Base-by-base conservation (phyloP, 2,329 filamentous ascomycete species). In the Pestalotiopsis sp. region DNA sequence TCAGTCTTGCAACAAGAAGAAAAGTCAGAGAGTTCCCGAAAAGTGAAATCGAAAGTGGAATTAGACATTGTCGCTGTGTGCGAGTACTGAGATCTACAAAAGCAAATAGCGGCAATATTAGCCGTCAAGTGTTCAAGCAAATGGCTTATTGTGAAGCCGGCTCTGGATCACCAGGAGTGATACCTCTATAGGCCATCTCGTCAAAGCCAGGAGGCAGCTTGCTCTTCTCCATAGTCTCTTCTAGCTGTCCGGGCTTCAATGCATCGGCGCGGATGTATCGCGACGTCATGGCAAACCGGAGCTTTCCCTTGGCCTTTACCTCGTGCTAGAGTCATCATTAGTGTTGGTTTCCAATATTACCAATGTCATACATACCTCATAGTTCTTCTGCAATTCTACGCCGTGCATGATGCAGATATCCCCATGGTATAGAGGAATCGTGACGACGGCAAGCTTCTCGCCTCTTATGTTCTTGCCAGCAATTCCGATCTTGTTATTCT, bases 351-450 rank as follows among this genome's bases (percentile, higher is more conserved):
- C 79, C 66, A 80, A 73, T 39, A 64, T 25, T 1, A 36, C 25
- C 20, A 1, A 3, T 23, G 62, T 17, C 56, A 7, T 25, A 76
- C 80, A 71, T 72, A 84, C 85, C 71, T 91, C 88, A 67, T 90
- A 89, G 23, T 84, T 81, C 71, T 83, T 81, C 72, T 92, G 91
- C 13, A 92, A 86, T 0, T 80, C 78, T 0, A 79, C 79, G 0
- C 89, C 90, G 71, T 90, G 85, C 89, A 92, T 92, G 20, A 91
- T 80, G 2, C 89, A 83, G 12, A 92, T 85, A 74, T 92, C 90
- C 0, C 90, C 90, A 74, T 92, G 90, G 7, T 83, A 81, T 3
- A 92, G 78, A 1, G 75, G 72, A 0, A 87, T 73, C 4, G 79
- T 76, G 0, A 87, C 71, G 4, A 83, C 70, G 1, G 70, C 70